Evolutionary conservation across 1,284 basidiomycete species (phyloP), one percentile per base, ranked within the genome.

Genomic region (Tilletia walkeri): DNA sequence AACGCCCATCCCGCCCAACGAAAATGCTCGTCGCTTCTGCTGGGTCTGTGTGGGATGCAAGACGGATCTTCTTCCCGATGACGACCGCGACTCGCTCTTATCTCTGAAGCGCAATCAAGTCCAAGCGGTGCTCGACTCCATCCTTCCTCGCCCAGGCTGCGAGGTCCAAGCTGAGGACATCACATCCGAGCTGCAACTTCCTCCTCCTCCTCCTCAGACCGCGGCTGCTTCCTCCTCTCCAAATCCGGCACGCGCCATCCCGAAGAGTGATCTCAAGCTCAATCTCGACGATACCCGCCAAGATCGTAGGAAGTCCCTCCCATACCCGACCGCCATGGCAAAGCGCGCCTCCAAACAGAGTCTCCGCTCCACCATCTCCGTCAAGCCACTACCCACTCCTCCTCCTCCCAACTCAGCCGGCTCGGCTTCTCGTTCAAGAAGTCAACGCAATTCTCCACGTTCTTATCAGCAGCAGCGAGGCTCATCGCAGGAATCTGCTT

Each of bases 1-100:
- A 63, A 76, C 74, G 6, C 74, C 74, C 4, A 76, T 76, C 5
- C 72, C 73, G 20, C 20, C 45, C 14, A 67, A 49, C 4, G 77
- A 78, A 66, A 68, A 30, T 39, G 73, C 69, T 53, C 68, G 68
- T 66, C 70, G 73, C 30, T 80, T 80, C 66, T 76, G 73, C 66
- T 80, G 78, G 79, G 71, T 80, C 7, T 78, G 76, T 48, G 77
- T 76, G 14, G 78, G 72, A 10, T 78, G 77, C 65, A 80, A 80
- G 69, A 36, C 65, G 2, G 79, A 80, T 68, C 56, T 80, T n/a
- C 2, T 73, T 4, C 41, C 41, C 41, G 41, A 45, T 45, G 14
- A 14, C 41, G 41, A 45, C 41, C 41, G 14, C 9, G 49, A 56
- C 24, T 12, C 54, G 24, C 20, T 24, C 4, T 30, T 56, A 14